Evolutionary conservation across 345 rosid genomes (phyloP).

Genomic region (Melaleuca quinquenervia): DNA sequence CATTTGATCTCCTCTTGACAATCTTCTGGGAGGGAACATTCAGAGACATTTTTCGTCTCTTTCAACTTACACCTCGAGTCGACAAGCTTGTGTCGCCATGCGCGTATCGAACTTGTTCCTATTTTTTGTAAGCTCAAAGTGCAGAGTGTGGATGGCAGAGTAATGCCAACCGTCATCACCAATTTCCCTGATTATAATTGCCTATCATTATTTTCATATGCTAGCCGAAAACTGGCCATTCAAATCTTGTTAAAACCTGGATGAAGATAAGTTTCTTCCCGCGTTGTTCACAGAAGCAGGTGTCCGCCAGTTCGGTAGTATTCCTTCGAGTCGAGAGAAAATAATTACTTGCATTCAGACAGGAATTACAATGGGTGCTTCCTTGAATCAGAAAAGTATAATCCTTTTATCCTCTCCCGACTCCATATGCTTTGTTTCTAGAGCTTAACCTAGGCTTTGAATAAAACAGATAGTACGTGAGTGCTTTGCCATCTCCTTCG

Average conservation of each 20-base stretch:
- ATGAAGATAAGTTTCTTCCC: not conserved
- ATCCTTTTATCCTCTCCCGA: not conserved
- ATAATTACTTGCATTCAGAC: not conserved
- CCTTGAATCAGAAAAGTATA: not conserved
- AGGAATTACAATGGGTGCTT: not conserved
- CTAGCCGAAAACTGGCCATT: not conserved
- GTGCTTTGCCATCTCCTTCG: constrained; percentile 12
- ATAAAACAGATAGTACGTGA: not conserved
- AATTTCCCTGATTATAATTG: no score
- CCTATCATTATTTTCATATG: no score
- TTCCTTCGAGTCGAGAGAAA: not conserved
- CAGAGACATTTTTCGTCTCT: no score
- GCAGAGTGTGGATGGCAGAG: no score
- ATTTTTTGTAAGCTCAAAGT: no score
- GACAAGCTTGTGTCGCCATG: no score
- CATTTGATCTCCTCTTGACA: no score
- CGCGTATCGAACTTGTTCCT: no score
- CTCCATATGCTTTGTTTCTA: not conserved
- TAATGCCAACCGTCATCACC: no score
- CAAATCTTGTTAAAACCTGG: not conserved
- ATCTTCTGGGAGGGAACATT: no score
- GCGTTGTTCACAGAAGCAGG: not conserved
- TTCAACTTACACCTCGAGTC: no score
- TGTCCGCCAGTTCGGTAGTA: not conserved
- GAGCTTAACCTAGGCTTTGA: not conserved